Evolutionary conservation across 768 basidiomycete species (phyloP), one percentile per base, ranked within the genome.

Genomic region (Calocera viscosa): DNA sequence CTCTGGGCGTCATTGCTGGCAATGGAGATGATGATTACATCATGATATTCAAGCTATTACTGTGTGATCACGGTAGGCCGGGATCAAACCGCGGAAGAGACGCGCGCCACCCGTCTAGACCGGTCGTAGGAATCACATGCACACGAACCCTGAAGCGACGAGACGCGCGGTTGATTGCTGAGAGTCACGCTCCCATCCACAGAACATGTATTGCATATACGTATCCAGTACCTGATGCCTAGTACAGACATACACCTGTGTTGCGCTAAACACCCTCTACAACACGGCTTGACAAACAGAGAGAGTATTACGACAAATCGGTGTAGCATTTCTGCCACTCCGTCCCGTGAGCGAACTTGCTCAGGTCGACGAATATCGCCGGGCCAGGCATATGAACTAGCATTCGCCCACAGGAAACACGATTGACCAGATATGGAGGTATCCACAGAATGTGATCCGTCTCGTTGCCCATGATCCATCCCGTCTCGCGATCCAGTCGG

Each of bases 21-120:
- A 65, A 82, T 70, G 72, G 80, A 81, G 65, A 82, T 74, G 2
- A 73, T 74, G 22, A 81, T 65, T 68, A 67, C 71, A 75, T 71
- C 78, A 74, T 67, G 79, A 76, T 30, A 78, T 78, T 0, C 77
- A 77, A 71, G 78, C 79, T 39, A 77, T 77, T 69, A 80, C 75
- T 40, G 78, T 78, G 71, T 79, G 75, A 65, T 71, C 69, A 68
- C 72, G 76, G 65, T 76, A 74, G 39, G 76, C 72, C 63, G 73
- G 70, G 63, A 64, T 65, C 30, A 16, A n/a, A n/a, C 79, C 35
- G 14, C n/a, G 28, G 66, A n/a, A n/a, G n/a, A n/a, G n/a, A n/a
- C n/a, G n/a, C n/a, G n/a, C n/a, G n/a, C n/a, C n/a, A n/a, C n/a
- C n/a, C n/a, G n/a, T n/a, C n/a, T n/a, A n/a, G n/a, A n/a, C n/a